phyloP scores from a whole-genome alignment of 495 filamentous ascomycete genomes.

The Penicillium macrosclerotiorum region DNA sequence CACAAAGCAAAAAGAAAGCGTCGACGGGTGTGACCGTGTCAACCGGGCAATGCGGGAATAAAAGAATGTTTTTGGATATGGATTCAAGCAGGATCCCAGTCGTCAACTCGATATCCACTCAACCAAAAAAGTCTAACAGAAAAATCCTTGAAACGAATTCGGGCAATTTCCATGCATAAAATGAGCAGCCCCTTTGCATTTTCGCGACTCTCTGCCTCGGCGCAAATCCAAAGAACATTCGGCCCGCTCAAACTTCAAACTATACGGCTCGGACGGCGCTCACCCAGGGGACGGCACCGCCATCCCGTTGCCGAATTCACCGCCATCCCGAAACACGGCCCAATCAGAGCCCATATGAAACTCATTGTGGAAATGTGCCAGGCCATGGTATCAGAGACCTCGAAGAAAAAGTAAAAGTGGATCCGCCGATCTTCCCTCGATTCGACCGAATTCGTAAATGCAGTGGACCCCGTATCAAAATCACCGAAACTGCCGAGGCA shows the following conservation, averaged over 20 bases:
- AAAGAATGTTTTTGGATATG: neutral
- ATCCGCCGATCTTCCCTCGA: slow-evolving; percentile 7
- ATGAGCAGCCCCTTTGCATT: neutral
- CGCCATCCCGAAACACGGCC: slow-evolving; percentile 6
- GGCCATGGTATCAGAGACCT: neutral
- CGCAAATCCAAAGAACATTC: neutral
- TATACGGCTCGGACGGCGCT: neutral
- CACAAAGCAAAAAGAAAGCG: neutral
- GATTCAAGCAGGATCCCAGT: too few species aligned
- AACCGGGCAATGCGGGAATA: slow-evolving; percentile 1
- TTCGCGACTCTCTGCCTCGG: neutral
- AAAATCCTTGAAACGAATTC: neutral
- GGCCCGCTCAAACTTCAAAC: neutral
- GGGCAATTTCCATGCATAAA: slow-evolving; percentile 5
- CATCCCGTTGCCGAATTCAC: slow-evolving; percentile 10
- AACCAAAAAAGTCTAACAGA: neutral
- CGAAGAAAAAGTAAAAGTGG: neutral
- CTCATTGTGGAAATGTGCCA: neutral
- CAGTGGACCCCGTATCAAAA: slow-evolving; percentile 8
- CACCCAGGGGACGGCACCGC: slow-evolving; percentile 5
- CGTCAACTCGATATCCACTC: neutral
- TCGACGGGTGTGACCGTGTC: too few species aligned
- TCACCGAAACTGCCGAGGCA: slow-evolving; percentile 18
- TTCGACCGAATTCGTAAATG: neutral
- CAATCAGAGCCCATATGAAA: neutral